Base-by-base conservation (phyloP, 2,329 filamentous ascomycete species). In the Zopfia rhizophila region DNA sequence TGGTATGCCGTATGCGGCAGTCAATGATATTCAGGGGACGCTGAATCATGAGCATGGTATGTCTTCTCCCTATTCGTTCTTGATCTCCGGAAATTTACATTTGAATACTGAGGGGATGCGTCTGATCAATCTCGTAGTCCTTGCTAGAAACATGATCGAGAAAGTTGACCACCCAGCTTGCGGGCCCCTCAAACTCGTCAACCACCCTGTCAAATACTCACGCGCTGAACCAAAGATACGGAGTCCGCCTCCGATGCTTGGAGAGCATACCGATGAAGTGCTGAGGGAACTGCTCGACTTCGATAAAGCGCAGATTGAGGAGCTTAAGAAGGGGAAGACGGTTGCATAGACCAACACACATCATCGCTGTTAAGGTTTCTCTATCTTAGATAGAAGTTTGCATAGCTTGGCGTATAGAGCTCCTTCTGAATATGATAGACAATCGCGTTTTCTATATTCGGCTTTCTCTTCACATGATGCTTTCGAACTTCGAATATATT, bases 171-270 rank as follows among this genome's bases (percentile, higher is more conserved):
- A 99, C 67, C 83, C 82, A 6, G 79, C 80, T 10, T 97, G 92
- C 68, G 94, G 94, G 0, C 82, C 86, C 1, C 85, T 97, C 53
- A 92, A 91, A 72, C 77, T 97, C 65, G 87, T 99, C 43, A 96
- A 95, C 66, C 93, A 91, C 2, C 94, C 94, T 0, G 87, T 97
- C 50, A 97, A 97, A 70, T 96, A 92, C 70, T 96, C 91, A 4
- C 85, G 92, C 57, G 89, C 86, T 18, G 84, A 83, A 60, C 90
- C 91, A 0, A 82, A 83, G 7, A 85, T 96, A 24, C 80, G 93
- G 18, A 87, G 78, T 2, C 83, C 89, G 24, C 94, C 94, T 17
- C 94, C 94, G 1, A 87, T 87, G n/a, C 73, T 97, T 30, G 94
- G 68, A 5, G 51, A 69, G 46, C 67, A 71, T 48, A 71, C 67